Evolutionary conservation across 1,284 basidiomycete genomes (phyloP), one percentile per base, ranked within the genome.

Genomic region (Melampsora americana): DNA sequence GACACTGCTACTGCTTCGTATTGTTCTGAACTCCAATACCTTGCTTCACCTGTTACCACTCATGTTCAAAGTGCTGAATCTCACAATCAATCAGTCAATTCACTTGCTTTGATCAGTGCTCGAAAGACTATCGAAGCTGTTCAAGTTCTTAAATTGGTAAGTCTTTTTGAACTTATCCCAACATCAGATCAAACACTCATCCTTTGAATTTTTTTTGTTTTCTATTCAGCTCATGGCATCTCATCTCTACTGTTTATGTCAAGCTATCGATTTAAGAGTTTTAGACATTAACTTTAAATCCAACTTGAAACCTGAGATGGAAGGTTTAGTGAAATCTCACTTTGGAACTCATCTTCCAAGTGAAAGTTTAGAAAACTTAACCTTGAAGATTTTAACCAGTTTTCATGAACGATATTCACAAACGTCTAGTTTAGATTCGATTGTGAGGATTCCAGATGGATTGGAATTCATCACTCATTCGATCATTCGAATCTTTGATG

Each of bases 1-100:
- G 92, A 95, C 81, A 93, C 94, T 78, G 90, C 89, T 42, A 87
- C 87, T 14, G 91, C 92, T 1, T 88, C 91, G 0, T 93, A 93
- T 80, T 87, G 89, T 1, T 87, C 89, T 42, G 92, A 94, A 83
- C 86, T 94, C 32, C 91, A 91, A 30, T 89, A 87, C 82, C 87
- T 93, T n/a, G 92, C 92, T 2, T 89, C 87, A 81, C 92, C 92
- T 0, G 91, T 94, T 0, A 90, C 90, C 7, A 92, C 92, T 4
- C 91, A 92, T 81, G 79, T 80, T 9, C 79, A 80, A 67, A 78
- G 78, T 20, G 78, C 79, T 23, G 79, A 80, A 71, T 78, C 78
- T 78, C 90, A 92, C 80, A 93, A 93, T 80, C 92, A 92, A 82
- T 89, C 90, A 59, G 86, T 93, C 80, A 92, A 92, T 69, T 92